phyloP scores from a whole-genome alignment of 257 asterid species.

The Penstemon eatonii region DNA sequence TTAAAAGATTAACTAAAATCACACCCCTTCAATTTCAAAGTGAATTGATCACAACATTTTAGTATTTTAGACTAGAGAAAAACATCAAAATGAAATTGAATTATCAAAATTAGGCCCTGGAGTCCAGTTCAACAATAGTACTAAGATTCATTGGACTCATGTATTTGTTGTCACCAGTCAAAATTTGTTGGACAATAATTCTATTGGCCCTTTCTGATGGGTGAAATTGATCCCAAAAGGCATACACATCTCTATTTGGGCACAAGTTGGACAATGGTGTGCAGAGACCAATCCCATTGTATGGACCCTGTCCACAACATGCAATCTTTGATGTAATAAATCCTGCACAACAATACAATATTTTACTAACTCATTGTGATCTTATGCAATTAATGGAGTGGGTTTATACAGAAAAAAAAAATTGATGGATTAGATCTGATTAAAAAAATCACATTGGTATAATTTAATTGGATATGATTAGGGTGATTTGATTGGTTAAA shows the following conservation, averaged over 20 bases:
- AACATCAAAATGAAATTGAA: background rate
- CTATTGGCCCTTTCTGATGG: slow-evolving; percentile 74
- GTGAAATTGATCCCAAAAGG: slow-evolving; percentile 81
- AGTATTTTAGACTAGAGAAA: background rate
- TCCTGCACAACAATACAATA: slow-evolving; percentile 38
- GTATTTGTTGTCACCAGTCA: slow-evolving; percentile 47
- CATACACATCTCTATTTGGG: slow-evolving; percentile 69
- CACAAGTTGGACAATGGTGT: slow-evolving; percentile 66
- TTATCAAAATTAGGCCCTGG: slow-evolving; percentile 35
- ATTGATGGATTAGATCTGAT: too few relatives aligned
- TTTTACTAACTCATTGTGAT: too few relatives aligned
- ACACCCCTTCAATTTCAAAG: background rate
- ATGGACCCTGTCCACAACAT: slow-evolving; percentile 87
- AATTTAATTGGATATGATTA: too few relatives aligned
- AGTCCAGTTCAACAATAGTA: slow-evolving; percentile 49
- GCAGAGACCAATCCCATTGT: slow-evolving; percentile 76
- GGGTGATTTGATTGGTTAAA: too few relatives aligned
- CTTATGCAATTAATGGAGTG: too few relatives aligned
- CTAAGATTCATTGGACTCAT: slow-evolving; percentile 80
- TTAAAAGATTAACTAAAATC: background rate
- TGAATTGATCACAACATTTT: slow-evolving; percentile 27
- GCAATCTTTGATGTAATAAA: slow-evolving; percentile 74
- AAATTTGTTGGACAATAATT: slow-evolving; percentile 57
- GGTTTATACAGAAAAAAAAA: too few relatives aligned
- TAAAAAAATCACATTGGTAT: too few relatives aligned